Evolutionary conservation across 116 monocot genomes (phyloP).

Genomic region (Phalaenopsis hybrid): DNA sequence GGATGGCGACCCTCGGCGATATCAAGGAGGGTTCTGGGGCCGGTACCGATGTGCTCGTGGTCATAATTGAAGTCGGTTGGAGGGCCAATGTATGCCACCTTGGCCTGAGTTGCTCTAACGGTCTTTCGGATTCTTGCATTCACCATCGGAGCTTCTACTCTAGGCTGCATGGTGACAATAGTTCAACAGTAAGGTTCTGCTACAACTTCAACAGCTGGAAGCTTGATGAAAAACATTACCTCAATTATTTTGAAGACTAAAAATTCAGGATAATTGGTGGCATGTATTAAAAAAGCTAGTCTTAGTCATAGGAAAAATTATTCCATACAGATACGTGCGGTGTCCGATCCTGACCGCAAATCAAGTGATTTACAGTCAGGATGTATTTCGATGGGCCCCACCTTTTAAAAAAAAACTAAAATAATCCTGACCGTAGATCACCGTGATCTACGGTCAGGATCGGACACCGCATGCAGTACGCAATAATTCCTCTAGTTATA

Average conservation of each 20-base stretch:
- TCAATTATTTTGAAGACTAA: neutral
- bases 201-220: neutral
- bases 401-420: no score
- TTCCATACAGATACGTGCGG: no score
- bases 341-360: no score
- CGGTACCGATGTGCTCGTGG: constrained; percentile 65
- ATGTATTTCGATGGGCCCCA: no score
- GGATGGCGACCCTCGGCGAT: constrained; percentile 81
- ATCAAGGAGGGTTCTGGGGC: constrained; percentile 71
- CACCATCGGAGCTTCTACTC: constrained; percentile 93
- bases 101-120: constrained; percentile 71
- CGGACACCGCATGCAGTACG: no score
- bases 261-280: neutral
- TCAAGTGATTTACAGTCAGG: no score
- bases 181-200: neutral
- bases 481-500: neutral
- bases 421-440: no score
- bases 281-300: neutral
- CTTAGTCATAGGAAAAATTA: neutral
- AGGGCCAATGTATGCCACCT: constrained; percentile 88
- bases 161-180: constrained; percentile 42
- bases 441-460: no score
- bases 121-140: constrained; percentile 93
- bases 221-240: neutral
- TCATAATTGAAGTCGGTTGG: constrained; percentile 84